These are phyloP conservation scores for Zygoascus meyerae DNA, from an alignment of 1,139 yeast genomes.

Conservation along the genomic window DNA sequence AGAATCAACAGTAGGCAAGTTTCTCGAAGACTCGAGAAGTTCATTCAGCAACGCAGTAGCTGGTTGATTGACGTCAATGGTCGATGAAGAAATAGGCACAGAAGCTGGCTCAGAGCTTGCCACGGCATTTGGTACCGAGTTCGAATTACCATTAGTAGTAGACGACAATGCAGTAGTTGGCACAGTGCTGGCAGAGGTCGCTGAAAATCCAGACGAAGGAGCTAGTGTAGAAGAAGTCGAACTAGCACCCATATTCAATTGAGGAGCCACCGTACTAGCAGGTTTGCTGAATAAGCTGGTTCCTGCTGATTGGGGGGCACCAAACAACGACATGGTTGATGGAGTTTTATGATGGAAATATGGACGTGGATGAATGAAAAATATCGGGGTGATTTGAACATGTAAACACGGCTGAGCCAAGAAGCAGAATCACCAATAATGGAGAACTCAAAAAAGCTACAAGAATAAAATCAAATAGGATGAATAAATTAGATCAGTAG, in stretches of 20 bases:
- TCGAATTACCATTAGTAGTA: not conserved
- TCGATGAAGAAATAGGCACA: not conserved
- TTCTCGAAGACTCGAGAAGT: constrained; percentile 62
- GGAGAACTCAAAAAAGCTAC: too few relatives aligned
- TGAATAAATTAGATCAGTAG: too few relatives aligned
- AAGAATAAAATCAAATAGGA: too few relatives aligned
- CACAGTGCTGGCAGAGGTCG: not conserved
- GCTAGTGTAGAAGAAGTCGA: not conserved
- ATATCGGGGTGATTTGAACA: not conserved
- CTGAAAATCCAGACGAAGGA: not conserved
- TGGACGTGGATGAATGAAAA: not conserved
- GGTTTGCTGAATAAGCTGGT: not conserved
- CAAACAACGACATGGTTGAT: constrained; percentile 1
- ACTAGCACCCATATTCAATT: not conserved
- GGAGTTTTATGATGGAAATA: not conserved
- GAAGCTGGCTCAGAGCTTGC: not conserved
- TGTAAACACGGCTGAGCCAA: too few relatives aligned
- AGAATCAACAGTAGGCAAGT: constrained; percentile 58
- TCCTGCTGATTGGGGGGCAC: not conserved
- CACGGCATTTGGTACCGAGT: not conserved
- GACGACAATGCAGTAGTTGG: not conserved
- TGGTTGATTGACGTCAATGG: constrained; percentile 36
- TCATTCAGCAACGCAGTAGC: constrained; percentile 41
- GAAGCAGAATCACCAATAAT: too few relatives aligned
- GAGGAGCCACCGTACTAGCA: not conserved